phyloP scores from a whole-genome alignment of 495 filamentous ascomycete genomes.

The Daldinia loculata region DNA sequence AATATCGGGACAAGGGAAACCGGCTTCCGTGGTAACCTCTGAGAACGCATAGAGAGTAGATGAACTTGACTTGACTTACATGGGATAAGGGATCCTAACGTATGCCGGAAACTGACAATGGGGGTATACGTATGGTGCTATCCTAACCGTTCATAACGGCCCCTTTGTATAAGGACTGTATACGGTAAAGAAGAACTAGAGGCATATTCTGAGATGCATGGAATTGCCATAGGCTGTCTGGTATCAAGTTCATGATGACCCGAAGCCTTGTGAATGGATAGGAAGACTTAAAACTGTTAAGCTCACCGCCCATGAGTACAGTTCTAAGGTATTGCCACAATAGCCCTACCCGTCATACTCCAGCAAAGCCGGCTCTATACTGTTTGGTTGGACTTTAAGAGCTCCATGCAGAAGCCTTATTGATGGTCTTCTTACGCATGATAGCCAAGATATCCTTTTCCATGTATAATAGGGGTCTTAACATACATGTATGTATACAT shows the following conservation, averaged over 20 bases:
- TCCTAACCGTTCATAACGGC: background rate
- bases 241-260: background rate
- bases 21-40: background rate
- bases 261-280: background rate
- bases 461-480: background rate
- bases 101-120: background rate
- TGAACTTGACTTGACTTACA: background rate
- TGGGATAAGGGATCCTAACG: background rate
- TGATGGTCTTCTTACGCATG: too few relatives aligned
- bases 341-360: background rate
- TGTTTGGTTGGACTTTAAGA: background rate
- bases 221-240: background rate
- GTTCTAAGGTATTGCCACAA: background rate
- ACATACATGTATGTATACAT: background rate
- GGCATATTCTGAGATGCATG: background rate
- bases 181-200: background rate
- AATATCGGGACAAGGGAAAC: background rate
- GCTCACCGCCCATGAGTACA: background rate
- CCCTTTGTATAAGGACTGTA: background rate
- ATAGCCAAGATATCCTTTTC: too few relatives aligned
- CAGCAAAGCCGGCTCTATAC: background rate
- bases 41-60: background rate
- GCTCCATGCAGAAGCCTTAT: background rate
- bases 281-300: background rate
- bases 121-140: background rate